phyloP scores from a whole-genome alignment of 768 basidiomycete species.

The Mycena alexandri region DNA sequence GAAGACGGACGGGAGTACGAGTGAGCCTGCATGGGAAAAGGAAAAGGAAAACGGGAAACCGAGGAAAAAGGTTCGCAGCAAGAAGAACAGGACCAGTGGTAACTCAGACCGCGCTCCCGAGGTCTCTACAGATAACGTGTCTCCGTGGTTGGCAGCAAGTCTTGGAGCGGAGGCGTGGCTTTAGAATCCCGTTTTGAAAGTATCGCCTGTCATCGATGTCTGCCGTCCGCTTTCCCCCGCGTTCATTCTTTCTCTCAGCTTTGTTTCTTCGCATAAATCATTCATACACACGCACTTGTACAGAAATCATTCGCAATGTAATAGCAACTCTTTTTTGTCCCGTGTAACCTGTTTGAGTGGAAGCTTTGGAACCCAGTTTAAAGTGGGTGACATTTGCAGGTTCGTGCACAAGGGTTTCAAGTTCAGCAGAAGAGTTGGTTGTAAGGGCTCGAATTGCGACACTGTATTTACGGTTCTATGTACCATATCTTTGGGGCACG shows the following conservation, averaged over 20 bases:
- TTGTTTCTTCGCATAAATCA: conserved; percentile 24
- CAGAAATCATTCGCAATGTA: conserved; percentile 31
- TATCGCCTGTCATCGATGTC: neutral
- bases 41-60: conserved; percentile 37
- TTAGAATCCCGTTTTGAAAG: conserved; percentile 26
- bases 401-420: too few relatives aligned
- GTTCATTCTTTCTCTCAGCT: conserved; percentile 12
- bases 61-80: conserved; percentile 30
- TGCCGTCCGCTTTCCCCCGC: conserved; percentile 22
- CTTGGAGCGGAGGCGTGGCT: conserved; percentile 32
- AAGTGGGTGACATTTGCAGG: too few relatives aligned
- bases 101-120: conserved; percentile 6
- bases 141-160: conserved; percentile 36
- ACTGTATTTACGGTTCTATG: too few relatives aligned
- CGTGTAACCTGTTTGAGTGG: too few relatives aligned
- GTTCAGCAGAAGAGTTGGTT: too few relatives aligned
- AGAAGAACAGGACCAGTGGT: conserved; percentile 20
- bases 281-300: conserved; percentile 24
- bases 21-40: conserved; percentile 32
- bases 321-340: conserved; percentile 16
- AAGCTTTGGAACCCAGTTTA: too few relatives aligned
- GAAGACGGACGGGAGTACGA: conserved; percentile 29
- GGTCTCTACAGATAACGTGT: conserved; percentile 18
- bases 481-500: too few relatives aligned
- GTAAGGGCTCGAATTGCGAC: too few relatives aligned